Percentiles rank a stretch among this genome's conserved stretches.
These are phyloP conservation scores for Leishmania arabica DNA, from an alignment of 208 protist species.

Conservation along the genomic window DNA sequence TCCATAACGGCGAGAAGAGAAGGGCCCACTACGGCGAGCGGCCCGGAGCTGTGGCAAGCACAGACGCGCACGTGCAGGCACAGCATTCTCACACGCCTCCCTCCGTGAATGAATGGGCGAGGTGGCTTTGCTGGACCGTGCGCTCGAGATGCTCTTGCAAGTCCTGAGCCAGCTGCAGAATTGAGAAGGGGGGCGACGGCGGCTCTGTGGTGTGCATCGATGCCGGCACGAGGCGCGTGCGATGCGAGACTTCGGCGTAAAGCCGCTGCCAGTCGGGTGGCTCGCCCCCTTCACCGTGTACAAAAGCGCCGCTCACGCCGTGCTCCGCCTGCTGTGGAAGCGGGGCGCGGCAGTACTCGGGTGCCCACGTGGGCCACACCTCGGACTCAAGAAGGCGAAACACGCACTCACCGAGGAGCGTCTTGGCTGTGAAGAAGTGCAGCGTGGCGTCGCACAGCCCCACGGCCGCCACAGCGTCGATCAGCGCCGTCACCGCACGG, in stretches of 20 bases:
- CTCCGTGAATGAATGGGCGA: background rate
- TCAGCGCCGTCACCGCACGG: conserved; percentile 41
- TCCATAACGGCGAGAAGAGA: too few species aligned
- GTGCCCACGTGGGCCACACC: conserved; percentile 23
- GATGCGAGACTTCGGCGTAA: conserved; percentile 13
- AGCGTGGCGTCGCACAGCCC: conserved; percentile 78
- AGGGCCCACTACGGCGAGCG: background rate
- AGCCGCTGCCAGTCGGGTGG: background rate
- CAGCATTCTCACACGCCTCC: background rate
- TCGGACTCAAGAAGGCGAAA: conserved; percentile 49
- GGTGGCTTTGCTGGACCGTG: conserved; percentile 2
- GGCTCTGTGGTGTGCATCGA: background rate
- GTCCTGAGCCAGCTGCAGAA: conserved; percentile 36
- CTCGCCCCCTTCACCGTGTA: background rate
- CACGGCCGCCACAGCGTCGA: conserved; percentile 81
- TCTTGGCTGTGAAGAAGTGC: conserved; percentile 63
- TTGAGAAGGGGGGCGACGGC: conserved; percentile 22
- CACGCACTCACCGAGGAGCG: conserved; percentile 57
- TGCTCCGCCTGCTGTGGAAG: background rate
- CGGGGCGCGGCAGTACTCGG: background rate
- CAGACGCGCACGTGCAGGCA: background rate
- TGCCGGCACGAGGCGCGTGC: background rate
- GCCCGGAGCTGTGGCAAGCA: background rate
- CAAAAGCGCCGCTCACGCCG: background rate
- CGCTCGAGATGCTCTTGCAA: conserved; percentile 25